Conservation (phyloP, 202 grass and related monocot species). For the Alloteropsis angusta region DNA sequence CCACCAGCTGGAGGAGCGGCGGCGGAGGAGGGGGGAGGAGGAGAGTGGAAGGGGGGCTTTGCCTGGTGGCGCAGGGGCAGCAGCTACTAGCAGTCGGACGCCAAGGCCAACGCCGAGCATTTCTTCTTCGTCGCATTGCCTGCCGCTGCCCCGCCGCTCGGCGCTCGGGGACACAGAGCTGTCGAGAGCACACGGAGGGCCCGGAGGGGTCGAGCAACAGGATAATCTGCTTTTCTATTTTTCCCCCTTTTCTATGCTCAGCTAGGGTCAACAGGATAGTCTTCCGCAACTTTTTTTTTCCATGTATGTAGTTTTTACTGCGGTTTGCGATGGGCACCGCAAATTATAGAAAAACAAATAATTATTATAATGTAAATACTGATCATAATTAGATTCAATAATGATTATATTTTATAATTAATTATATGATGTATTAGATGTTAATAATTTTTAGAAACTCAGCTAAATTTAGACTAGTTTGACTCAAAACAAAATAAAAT, state of each 20-base stretch:
- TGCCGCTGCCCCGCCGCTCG: not conserved
- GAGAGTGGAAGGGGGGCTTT: not conserved
- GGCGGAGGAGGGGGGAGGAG: not conserved
- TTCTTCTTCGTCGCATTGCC: conserved; percentile 4
- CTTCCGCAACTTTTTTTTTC: no score
- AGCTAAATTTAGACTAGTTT: no score
- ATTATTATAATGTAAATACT: no score
- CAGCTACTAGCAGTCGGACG: not conserved
- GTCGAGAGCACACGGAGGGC: not conserved
- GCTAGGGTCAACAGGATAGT: no score
- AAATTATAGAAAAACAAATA: no score
- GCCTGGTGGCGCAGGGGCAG: not conserved
- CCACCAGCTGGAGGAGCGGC: not conserved
- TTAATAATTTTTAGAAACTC: no score
- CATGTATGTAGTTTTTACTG: no score
- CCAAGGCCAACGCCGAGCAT: conserved; percentile 15
- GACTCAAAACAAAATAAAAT: no score
- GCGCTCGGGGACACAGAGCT: not conserved
- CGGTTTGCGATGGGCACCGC: no score
- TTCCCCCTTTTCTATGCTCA: not conserved
- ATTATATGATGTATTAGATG: no score
- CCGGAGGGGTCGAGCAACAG: not conserved
- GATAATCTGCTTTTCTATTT: not conserved
- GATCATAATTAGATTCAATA: no score
- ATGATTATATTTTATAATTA: no score